phyloP scores from a whole-genome alignment of 352 stramenopile species.

The Globisporangium nodosum region DNA sequence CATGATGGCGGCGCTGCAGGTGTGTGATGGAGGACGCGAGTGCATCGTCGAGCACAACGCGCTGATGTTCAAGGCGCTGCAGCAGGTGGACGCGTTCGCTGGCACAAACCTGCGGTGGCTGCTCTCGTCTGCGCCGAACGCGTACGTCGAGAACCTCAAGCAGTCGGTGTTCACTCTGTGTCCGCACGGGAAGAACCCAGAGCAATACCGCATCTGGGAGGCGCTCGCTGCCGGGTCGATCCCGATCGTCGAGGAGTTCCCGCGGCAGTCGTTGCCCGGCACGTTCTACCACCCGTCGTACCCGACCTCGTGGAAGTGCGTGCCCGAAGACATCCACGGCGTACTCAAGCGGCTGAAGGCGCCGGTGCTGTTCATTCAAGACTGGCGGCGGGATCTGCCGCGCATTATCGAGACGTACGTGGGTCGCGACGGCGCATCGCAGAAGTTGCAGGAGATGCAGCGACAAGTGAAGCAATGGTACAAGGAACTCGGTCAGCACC shows the following conservation, averaged over 20 bases:
- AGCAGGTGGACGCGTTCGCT: slow-evolving; percentile 37
- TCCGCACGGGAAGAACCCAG: slow-evolving; percentile 55
- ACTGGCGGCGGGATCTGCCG: slow-evolving; percentile 52
- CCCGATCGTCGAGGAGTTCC: slow-evolving; percentile 56
- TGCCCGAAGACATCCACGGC: slow-evolving; percentile 45
- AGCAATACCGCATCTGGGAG: slow-evolving; percentile 69
- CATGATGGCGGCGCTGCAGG: slow-evolving; percentile 38
- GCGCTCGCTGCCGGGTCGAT: slow-evolving; percentile 56
- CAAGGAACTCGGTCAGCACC: slow-evolving; percentile 25
- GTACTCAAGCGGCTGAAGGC: slow-evolving; percentile 44
- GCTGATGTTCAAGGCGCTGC: slow-evolving; percentile 49
- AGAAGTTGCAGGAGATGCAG: slow-evolving; percentile 33
- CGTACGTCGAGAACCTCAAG: slow-evolving; percentile 51
- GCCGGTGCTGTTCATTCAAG: slow-evolving; percentile 48
- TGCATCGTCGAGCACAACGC: slow-evolving; percentile 61
- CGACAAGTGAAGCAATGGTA: slow-evolving; percentile 32
- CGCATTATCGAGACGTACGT: slow-evolving; percentile 33
- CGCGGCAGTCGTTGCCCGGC: slow-evolving; percentile 26
- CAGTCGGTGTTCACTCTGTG: slow-evolving; percentile 59
- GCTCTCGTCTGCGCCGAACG: slow-evolving; percentile 36
- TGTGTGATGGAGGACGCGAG: slow-evolving; percentile 26
- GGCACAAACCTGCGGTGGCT: slow-evolving; percentile 43
- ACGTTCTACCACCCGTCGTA: slow-evolving; percentile 59
- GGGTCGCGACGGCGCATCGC: slow-evolving; percentile 9
- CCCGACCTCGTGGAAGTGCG: slow-evolving; percentile 47